phyloP scores from a whole-genome alignment of 2,329 filamentous ascomycete species.

The Cladorrhinum sp. region DNA sequence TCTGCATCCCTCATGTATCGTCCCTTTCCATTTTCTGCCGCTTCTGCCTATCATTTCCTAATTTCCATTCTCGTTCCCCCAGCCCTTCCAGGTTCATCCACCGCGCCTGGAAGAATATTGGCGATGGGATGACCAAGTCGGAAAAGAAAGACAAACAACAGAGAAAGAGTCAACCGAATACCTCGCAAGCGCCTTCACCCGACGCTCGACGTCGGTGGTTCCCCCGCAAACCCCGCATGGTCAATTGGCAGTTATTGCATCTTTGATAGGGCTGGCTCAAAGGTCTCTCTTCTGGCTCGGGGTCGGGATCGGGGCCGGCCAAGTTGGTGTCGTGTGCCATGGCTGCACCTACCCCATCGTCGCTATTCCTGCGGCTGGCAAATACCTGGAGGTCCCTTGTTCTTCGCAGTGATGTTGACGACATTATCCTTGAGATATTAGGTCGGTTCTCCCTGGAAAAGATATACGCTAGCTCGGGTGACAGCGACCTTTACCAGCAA shows the following conservation, averaged over 20 bases:
- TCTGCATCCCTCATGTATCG: background rate
- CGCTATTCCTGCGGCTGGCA: conserved; percentile 36
- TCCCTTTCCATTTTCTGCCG: background rate
- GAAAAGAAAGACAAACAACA: background rate
- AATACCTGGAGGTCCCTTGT: conserved; percentile 37
- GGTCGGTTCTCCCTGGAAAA: conserved; percentile 42
- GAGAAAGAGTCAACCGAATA: background rate
- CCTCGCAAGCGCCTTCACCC: too few species aligned
- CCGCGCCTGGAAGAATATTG: background rate
- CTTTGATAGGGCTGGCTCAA: background rate
- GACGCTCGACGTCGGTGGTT: background rate
- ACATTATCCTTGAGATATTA: conserved; percentile 41
- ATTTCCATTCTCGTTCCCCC: background rate
- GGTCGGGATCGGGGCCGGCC: background rate
- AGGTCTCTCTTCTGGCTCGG: background rate
- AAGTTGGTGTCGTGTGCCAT: conserved; percentile 15
- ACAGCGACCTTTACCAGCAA: conserved; percentile 35
- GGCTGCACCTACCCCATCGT: conserved; percentile 33
- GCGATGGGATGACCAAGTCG: background rate
- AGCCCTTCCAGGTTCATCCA: background rate
- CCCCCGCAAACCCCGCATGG: background rate
- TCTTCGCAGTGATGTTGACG: conserved; percentile 40
- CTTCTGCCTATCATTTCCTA: conserved; percentile 5
- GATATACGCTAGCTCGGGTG: conserved; percentile 37
- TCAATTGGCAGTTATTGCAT: background rate